A percentile compares a stretch with the other conserved stretches of the same genome.
Conservation (phyloP, 2,329 filamentous ascomycete species). For the Pseudohalonectria lignicola region DNA sequence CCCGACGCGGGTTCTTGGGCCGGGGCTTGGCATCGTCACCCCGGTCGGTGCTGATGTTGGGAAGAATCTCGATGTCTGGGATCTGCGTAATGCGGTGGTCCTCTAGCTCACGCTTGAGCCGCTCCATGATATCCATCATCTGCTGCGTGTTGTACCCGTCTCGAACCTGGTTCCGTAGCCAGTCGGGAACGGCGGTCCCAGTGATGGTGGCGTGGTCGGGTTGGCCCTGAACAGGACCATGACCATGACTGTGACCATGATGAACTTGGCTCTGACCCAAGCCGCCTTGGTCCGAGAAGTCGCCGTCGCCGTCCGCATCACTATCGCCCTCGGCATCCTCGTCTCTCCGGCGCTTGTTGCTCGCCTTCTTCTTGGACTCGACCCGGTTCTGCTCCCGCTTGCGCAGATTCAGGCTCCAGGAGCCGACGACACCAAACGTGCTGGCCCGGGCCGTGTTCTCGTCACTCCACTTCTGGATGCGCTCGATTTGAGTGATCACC, state of each 20-base stretch:
- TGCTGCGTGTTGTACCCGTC: slow-evolving; percentile 34
- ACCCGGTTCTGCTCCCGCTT: slow-evolving; percentile 54
- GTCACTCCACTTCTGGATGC: slow-evolving; percentile 53
- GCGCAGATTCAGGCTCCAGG: slow-evolving; percentile 52
- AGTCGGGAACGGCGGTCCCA: slow-evolving; percentile 32
- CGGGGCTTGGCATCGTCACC: slow-evolving; percentile 13
- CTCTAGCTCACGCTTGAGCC: slow-evolving; percentile 33
- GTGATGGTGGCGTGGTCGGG: slow-evolving; percentile 17
- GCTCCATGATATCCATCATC: slow-evolving; percentile 34
- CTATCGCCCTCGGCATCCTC: slow-evolving; percentile 16
- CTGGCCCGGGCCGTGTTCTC: slow-evolving; percentile 26
- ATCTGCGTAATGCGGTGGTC: slow-evolving; percentile 30
- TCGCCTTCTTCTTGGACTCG: slow-evolving; percentile 24
- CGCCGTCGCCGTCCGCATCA: slow-evolving; percentile 18
- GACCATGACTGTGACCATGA: too few species aligned
- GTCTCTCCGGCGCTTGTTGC: slow-evolving; percentile 16
- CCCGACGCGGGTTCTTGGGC: slow-evolving; percentile 14
- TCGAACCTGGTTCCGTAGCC: slow-evolving; percentile 34
- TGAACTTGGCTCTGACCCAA: not conserved
- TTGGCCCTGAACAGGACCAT: not conserved
- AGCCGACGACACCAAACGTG: slow-evolving; percentile 32
- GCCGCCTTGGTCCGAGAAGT: too few species aligned
- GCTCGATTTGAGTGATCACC: slow-evolving; percentile 49
- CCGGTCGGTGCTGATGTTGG: slow-evolving; percentile 34
- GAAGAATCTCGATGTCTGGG: slow-evolving; percentile 49